Evolutionary conservation across 2,329 filamentous ascomycete species (phyloP).

Genomic region (Fulvia fulva): DNA sequence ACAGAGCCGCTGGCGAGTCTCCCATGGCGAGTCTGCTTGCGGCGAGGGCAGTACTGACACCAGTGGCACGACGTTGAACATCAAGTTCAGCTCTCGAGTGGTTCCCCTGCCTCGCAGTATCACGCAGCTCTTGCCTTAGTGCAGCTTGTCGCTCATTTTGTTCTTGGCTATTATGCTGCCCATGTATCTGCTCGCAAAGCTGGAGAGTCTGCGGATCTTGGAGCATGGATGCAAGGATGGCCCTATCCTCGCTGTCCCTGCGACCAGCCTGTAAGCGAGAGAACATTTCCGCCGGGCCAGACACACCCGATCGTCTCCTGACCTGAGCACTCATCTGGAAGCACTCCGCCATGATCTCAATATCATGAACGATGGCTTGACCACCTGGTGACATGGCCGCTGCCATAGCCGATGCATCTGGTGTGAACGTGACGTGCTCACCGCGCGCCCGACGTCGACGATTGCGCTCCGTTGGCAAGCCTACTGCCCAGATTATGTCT

Average conservation of each 20-base stretch:
- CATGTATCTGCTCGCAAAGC: slow-evolving; percentile 18
- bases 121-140: slow-evolving; percentile 12
- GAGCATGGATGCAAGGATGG: slow-evolving; percentile 24
- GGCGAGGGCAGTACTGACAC: slow-evolving; percentile 22
- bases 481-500: slow-evolving; percentile 14
- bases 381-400: background rate
- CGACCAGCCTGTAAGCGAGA: slow-evolving; percentile 27
- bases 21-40: slow-evolving; percentile 29
- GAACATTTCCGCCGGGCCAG: slow-evolving; percentile 24
- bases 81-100: slow-evolving; percentile 29
- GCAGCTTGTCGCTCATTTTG: background rate
- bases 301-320: slow-evolving; percentile 20
- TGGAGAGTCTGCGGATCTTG: slow-evolving; percentile 14
- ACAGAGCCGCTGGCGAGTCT: slow-evolving; percentile 19
- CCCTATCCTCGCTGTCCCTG: slow-evolving; percentile 20
- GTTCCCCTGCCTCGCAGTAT: slow-evolving; percentile 27
- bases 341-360: slow-evolving; percentile 31
- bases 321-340: slow-evolving; percentile 29
- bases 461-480: slow-evolving; percentile 20
- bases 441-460: slow-evolving; percentile 15
- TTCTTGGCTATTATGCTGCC: slow-evolving; percentile 9
- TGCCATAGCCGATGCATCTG: slow-evolving; percentile 13
- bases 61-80: slow-evolving; percentile 24
- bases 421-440: slow-evolving; percentile 15
- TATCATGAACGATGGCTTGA: slow-evolving; percentile 18